Conservation (phyloP, 2,329 filamentous ascomycete species). For the Sporothrix dimorphospora region DNA sequence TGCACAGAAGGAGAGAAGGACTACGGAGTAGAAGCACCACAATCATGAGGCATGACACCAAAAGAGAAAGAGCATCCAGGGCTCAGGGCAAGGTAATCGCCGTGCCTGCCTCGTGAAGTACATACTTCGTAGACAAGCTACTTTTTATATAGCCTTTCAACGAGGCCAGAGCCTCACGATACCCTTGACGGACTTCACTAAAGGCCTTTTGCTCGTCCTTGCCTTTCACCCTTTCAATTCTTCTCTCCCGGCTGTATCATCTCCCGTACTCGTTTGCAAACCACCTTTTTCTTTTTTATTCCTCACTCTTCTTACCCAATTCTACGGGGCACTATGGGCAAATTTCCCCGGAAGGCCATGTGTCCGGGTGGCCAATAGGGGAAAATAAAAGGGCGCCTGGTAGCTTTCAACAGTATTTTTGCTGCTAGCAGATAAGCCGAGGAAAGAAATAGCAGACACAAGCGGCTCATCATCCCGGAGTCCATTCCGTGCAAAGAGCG, state of each 20-base stretch:
- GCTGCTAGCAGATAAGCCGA: constrained; percentile 18
- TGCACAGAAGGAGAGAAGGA: background rate
- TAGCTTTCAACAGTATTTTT: background rate
- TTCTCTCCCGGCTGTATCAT: background rate
- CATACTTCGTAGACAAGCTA: background rate
- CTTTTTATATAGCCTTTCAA: background rate
- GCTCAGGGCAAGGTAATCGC: background rate
- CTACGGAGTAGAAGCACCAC: constrained; percentile 4
- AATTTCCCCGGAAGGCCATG: background rate
- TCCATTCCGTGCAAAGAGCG: background rate
- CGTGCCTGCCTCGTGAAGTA: constrained; percentile 5
- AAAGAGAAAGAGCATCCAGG: background rate
- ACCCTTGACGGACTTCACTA: background rate
- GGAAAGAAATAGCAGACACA: background rate
- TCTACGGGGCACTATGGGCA: background rate
- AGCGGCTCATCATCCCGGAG: background rate
- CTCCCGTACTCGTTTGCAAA: background rate
- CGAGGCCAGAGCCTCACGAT: constrained; percentile 13
- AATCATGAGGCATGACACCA: background rate
- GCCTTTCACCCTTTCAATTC: background rate
- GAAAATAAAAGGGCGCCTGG: background rate
- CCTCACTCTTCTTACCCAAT: background rate
- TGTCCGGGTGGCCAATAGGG: background rate
- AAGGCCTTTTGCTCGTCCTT: background rate
- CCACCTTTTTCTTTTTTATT: too few species aligned